Evolutionary conservation across 2,329 filamentous ascomycete species (phyloP), one percentile per base, ranked within the genome.

Genomic region (Metarhizium sp.): DNA sequence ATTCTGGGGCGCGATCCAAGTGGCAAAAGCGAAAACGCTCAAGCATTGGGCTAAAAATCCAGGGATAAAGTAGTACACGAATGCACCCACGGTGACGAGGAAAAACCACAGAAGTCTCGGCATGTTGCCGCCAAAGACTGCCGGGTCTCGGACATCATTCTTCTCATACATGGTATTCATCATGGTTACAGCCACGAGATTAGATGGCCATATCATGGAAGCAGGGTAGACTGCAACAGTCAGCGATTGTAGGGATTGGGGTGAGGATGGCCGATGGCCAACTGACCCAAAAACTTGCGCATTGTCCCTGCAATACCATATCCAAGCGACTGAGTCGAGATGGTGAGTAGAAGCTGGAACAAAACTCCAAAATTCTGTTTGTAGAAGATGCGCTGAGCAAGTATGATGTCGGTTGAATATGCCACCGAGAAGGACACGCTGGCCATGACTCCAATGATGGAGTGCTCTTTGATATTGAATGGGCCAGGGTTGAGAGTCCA

Each of bases 141-240:
- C 78, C 43, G 69, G 80, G 65, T 80, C 79, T 2, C 69, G 71
- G 14, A 69, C 63, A 16, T 78, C 72, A 40, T 78, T 76, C 30
- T 70, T 70, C 59, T 90, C 86, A 64, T 91, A 87, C 74, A 91
- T 84, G 58, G 86, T 84, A 61, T 85, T 85, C 73, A 90, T 85
- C 40, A 90, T 70, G 0, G 84, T 80, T 7, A 86, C 80, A 5
- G 80, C 79, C 53, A 86, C 84, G 29, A 90, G 73, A 51, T 82
- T 86, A 2, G 75, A 77, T 0, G 87, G 87, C 86, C 86, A 90
- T 57, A 90, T 88, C 84, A 90, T 88, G 10, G 86, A 81, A 0
- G 85, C 83, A 3, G 81, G 82, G 60, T 84, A 83, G 11, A 82
- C 78, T 80, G 54, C 6, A 45, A 45, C n/a, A 8, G 16, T 13